Conservation (phyloP, 208 protist genomes). For the Paratrypanosoma confusum region DNA sequence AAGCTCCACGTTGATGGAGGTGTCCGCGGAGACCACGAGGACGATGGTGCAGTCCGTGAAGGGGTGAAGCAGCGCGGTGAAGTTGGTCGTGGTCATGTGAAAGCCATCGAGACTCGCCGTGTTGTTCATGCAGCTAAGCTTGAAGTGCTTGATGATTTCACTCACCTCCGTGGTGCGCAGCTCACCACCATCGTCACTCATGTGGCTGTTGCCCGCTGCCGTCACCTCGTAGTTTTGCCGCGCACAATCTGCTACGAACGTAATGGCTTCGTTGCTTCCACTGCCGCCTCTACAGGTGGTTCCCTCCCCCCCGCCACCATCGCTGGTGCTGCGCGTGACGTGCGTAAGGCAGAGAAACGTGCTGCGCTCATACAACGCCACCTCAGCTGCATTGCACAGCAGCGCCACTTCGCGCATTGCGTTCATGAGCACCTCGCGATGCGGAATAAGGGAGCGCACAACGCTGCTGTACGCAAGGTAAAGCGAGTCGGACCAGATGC, state of each 20-base stretch:
- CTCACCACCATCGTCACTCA: constrained; percentile 19
- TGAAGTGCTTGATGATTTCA: constrained; percentile 85
- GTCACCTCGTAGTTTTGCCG: no score
- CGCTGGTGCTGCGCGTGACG: constrained; percentile 38
- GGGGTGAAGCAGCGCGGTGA: constrained; percentile 69
- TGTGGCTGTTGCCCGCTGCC: no score
- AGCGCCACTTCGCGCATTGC: constrained; percentile 88
- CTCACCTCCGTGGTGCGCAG: constrained; percentile 78
- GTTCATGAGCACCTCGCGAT: constrained; percentile 86
- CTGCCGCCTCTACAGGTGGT: background rate
- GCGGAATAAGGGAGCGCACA: constrained; percentile 95
- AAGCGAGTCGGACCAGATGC: constrained; percentile 98
- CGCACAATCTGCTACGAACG: background rate
- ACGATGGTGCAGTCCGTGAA: constrained; percentile 85
- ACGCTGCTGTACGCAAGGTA: constrained; percentile 94
- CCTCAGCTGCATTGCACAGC: constrained; percentile 95
- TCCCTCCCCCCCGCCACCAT: constrained; percentile 6
- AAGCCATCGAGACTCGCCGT: constrained; percentile 67
- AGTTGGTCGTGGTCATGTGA: constrained; percentile 50
- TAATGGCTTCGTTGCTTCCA: background rate
- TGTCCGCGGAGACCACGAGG: constrained; percentile 66
- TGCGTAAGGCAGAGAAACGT: constrained; percentile 97
- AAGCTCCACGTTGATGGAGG: constrained; percentile 57
- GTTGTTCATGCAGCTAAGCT: constrained; percentile 87
- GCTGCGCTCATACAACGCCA: constrained; percentile 96